Evolutionary conservation across 306 rosid species (phyloP), one percentile per base, ranked within the genome.

Genomic region (Malus sieversii): DNA sequence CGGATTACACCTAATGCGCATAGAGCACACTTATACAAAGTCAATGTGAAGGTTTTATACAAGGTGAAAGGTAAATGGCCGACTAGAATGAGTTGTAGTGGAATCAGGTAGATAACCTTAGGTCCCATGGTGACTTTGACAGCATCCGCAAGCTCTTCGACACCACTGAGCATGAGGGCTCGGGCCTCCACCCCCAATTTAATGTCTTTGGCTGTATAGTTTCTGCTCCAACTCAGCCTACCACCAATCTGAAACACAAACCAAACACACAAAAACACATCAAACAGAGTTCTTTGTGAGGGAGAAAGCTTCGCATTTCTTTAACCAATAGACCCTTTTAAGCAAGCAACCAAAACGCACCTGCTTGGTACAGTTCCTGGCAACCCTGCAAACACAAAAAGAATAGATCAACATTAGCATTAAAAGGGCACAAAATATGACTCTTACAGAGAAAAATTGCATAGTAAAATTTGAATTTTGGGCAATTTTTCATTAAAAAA

Each of bases 81-180:
- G 16, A 33, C 3, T 46, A 67, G 68, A 63, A 27, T 2, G 44
- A 8, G 23, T 55, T 46, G 74, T 22, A 58, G 27, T 58, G 29
- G 2, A 74, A 66, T 29, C 25, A 4, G 40, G 16, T 65, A 8
- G 42, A n/a, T 59, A 45, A 94, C 98, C 96, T 95, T 95, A 35
- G 97, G 98, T 72, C 98, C 98, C 97, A 95, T 95, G 66, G 98
- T 95, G 67, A 95, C 96, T 87, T 85, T 90, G 66, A 92, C 98
- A 14, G 98, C 98, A 65, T 95, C 96, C 0, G 97, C 96, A 57
- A 95, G 96, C 52, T 95, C 98, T 81, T 90, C 97, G 20, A 95
- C 95, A 75, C 98, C 98, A 86, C 75, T 92, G 51, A 95, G 98
- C 97, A 95, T 94, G 60, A 90, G 76, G 75, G 95, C 92, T 27